Evolutionary conservation across 2,329 filamentous ascomycete species (phyloP), one percentile per base, ranked within the genome.

Genomic region (Nemania abortiva): DNA sequence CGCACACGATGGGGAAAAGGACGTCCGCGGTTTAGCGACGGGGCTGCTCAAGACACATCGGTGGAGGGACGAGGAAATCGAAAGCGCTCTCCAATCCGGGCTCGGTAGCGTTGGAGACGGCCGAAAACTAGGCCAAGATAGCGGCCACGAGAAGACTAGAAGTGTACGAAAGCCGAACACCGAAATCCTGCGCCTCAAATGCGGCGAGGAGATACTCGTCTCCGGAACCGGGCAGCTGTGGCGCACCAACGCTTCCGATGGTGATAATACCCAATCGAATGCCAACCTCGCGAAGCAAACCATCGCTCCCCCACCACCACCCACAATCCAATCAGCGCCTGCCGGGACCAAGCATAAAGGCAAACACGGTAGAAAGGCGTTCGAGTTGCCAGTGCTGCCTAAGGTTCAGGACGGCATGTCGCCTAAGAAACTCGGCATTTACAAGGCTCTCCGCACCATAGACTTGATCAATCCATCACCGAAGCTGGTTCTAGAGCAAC

Each of bases 1-100:
- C 64, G 85, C 88, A 0, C 89, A 90, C 70, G 89, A 91, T 73
- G 87, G 85, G 5, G 84, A 87, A 31, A 91, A 90, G 74, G 82
- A 86, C 42, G 84, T 85, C 29, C 81, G 80, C 3, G 89, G 88
- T 0, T 74, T 88, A 58, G 84, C 84, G 2, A 86, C 84, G 4
- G 83, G 78, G 49, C 82, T 86, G 75, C 81, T 89, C 4, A 84
- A 82, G 69, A 87, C 84, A 15, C 79, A 76, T 59, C 81, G 78
- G 58, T 87, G 83, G 74, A 77, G 75, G 0, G 72, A 77, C 9
- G 81, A 85, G 39, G 84, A 89, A 58, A 82, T 88, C 1, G 80
- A 82, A 60, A 76, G 75, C 5, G 75, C 78, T 13, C 50, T 79
- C n/a, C 64, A 66, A 11, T 39, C 56, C 7, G 42, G 54, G 24